phyloP scores from a whole-genome alignment of 2,329 filamentous ascomycete species.

The Fusarium marasasianum region DNA sequence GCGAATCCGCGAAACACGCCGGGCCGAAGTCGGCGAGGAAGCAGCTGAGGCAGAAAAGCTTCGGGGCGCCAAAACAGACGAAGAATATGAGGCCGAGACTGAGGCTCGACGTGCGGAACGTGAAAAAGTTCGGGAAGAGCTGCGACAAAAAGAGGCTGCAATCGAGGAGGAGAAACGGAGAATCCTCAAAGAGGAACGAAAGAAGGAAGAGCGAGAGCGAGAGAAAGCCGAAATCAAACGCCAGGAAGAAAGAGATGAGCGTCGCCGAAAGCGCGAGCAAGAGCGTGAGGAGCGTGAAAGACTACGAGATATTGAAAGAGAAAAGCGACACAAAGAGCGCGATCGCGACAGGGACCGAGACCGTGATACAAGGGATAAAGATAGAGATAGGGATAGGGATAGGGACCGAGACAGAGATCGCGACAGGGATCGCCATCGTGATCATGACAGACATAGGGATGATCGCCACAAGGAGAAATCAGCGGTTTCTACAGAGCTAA shows the following conservation, averaged over 20 bases:
- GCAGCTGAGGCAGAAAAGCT: slow-evolving; percentile 71
- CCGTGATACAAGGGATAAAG: slow-evolving; percentile 8
- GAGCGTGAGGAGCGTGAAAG: slow-evolving; percentile 65
- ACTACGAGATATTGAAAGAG: slow-evolving; percentile 52
- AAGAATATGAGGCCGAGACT: slow-evolving; percentile 76
- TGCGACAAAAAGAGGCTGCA: slow-evolving; percentile 66
- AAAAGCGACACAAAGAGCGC: slow-evolving; percentile 52
- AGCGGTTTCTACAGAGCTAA: slow-evolving; percentile 55
- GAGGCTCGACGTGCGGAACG: slow-evolving; percentile 68
- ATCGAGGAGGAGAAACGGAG: slow-evolving; percentile 70
- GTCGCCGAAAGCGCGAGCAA: slow-evolving; percentile 61
- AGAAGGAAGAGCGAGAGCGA: slow-evolving; percentile 58
- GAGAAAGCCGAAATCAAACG: slow-evolving; percentile 61
- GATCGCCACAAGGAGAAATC: slow-evolving; percentile 49
- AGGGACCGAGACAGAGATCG: slow-evolving; percentile 47
- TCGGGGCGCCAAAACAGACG: slow-evolving; percentile 76
- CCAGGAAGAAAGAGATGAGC: slow-evolving; percentile 61
- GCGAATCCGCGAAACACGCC: slow-evolving; percentile 74
- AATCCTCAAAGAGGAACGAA: slow-evolving; percentile 66
- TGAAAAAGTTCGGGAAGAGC: slow-evolving; percentile 68
- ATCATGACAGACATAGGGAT: slow-evolving; percentile 45
- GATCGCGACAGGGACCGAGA: slow-evolving; percentile 46
- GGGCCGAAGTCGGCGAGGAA: slow-evolving; percentile 74
- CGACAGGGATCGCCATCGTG: slow-evolving; percentile 39
- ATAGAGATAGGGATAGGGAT: slow-evolving; percentile 46